A percentile compares a stretch with the other conserved stretches of the same genome.
Evolutionary conservation across 257 asterid genomes (phyloP).

Genomic region (Ehretia macrophylla): DNA sequence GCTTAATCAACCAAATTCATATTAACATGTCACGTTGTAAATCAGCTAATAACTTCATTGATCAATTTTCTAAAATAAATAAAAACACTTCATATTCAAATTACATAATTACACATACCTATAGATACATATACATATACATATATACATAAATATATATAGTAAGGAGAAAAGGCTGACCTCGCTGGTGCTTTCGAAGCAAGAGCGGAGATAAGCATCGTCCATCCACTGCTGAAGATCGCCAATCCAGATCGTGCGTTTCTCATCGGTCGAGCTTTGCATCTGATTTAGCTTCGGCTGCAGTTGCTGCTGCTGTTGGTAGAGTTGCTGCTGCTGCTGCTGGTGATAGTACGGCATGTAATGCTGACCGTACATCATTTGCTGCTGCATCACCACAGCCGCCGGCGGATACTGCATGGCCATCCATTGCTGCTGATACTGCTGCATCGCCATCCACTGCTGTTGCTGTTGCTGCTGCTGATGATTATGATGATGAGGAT

Average conservation of each 20-base stretch:
- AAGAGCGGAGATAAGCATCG: conserved; percentile 71
- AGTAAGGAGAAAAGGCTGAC: conserved; percentile 24
- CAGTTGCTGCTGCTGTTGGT: conserved; percentile 28
- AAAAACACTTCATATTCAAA: background rate
- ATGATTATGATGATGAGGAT: conserved; percentile 30
- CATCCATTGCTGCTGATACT: conserved; percentile 96
- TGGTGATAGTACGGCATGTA: conserved; percentile 78
- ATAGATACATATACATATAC: background rate
- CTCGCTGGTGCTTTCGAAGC: conserved; percentile 80
- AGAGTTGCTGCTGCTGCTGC: conserved; percentile 39
- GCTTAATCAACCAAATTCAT: background rate
- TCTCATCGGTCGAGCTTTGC: conserved; percentile 73
- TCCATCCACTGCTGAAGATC: conserved; percentile 99
- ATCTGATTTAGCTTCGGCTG: conserved; percentile 50
- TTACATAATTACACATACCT: background rate
- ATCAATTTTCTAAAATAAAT: background rate
- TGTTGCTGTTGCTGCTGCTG: conserved; percentile 72
- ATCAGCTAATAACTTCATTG: background rate
- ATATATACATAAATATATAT: background rate
- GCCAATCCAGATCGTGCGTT: conserved; percentile 96
- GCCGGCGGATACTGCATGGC: conserved; percentile 83
- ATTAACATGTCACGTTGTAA: no score
- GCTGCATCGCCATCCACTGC: conserved; percentile 96
- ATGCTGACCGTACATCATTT: conserved; percentile 80
- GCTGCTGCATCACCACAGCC: conserved; percentile 75